A percentile compares a stretch with the other conserved stretches of the same genome.
Conservation (phyloP, 1,284 basidiomycete species). For the Testicularia cyperi region DNA sequence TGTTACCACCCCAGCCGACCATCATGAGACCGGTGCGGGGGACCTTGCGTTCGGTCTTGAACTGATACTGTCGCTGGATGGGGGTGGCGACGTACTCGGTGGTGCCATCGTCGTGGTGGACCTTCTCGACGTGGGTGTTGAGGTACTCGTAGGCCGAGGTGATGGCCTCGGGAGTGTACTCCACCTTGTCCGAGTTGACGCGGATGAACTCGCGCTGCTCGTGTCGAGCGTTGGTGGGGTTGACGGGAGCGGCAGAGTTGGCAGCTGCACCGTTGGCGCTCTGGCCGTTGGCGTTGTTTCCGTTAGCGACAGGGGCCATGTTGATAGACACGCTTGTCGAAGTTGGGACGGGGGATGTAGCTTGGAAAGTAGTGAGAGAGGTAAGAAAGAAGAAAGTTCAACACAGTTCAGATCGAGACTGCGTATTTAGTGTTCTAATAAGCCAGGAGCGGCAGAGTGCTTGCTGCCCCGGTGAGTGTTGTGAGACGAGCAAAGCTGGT, state of each 20-base stretch:
- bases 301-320: constrained; percentile 56
- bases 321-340: too few species aligned
- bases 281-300: constrained; percentile 25
- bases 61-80: constrained; percentile 66
- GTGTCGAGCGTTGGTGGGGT: constrained; percentile 59
- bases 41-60: constrained; percentile 85
- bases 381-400: constrained; percentile 7
- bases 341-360: too few species aligned
- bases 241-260: constrained; percentile 24
- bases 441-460: constrained; percentile 53
- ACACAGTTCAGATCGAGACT: not conserved
- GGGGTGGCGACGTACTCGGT: constrained; percentile 57
- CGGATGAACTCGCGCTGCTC: constrained; percentile 54
- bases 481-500: constrained; percentile 57
- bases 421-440: constrained; percentile 44
- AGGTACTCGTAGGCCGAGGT: constrained; percentile 55
- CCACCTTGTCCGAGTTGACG: constrained; percentile 56
- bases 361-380: constrained; percentile 2
- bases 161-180: constrained; percentile 54
- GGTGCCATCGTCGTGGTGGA: constrained; percentile 47
- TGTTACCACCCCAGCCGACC: constrained; percentile 96
- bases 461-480: constrained; percentile 57
- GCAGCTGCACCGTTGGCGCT: constrained; percentile 13
- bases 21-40: constrained; percentile 94
- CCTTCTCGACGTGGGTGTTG: constrained; percentile 57